phyloP scores from a whole-genome alignment of 202 grass and related monocot genomes.

The Carex arenaria region DNA sequence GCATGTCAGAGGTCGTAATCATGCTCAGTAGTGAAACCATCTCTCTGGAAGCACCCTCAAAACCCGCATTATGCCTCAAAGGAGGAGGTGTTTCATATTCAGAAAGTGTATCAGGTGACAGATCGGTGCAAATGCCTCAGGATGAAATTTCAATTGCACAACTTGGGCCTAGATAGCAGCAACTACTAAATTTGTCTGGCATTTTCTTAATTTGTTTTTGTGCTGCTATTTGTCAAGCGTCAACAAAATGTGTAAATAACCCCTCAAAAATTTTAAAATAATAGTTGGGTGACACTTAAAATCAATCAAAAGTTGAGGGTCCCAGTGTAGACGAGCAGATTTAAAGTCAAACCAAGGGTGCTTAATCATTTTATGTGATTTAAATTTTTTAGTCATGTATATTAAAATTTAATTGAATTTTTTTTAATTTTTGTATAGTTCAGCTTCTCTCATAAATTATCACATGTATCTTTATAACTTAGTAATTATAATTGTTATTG shows the following conservation, averaged over 20 bases:
- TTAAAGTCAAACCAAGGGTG: no score
- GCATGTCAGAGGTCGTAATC: constrained; percentile 46
- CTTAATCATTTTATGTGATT: no score
- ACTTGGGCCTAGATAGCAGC: constrained; percentile 35
- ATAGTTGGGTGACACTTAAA: background rate
- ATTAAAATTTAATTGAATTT: no score
- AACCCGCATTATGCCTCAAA: constrained; percentile 44
- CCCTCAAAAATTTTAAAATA: background rate
- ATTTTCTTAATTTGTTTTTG: background rate
- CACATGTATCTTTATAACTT: no score
- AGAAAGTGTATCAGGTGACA: background rate
- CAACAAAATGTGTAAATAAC: background rate
- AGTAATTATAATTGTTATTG: no score
- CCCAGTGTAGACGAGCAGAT: no score
- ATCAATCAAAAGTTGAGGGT: no score
- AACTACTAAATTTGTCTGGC: background rate
- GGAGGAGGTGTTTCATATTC: constrained; percentile 10
- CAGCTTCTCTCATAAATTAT: no score
- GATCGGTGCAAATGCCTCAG: background rate
- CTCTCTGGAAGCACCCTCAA: constrained; percentile 36
- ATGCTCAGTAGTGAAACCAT: constrained; percentile 47
- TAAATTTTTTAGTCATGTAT: no score
- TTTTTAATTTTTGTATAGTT: no score
- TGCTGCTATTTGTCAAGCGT: background rate
- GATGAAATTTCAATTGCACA: constrained; percentile 54